phyloP scores from a whole-genome alignment of 2,329 filamentous ascomycete genomes.

The Geosmithia flava region DNA sequence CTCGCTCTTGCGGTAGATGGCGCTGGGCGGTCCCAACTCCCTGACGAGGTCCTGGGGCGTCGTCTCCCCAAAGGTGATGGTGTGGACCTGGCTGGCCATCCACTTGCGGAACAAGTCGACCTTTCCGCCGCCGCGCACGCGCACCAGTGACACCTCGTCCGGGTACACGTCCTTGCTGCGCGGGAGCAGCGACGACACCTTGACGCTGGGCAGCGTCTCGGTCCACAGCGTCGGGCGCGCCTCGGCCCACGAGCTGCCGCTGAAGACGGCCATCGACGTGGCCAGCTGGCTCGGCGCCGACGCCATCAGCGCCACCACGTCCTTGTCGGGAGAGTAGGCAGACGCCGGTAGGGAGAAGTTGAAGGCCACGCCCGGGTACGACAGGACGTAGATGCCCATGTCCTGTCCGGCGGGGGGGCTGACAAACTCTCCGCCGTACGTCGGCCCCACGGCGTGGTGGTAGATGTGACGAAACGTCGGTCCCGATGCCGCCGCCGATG shows the following conservation, averaged over 20 bases:
- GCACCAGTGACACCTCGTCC: constrained; percentile 75
- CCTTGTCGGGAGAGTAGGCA: constrained; percentile 61
- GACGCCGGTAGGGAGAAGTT: constrained; percentile 69
- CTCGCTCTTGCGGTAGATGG: constrained; percentile 86
- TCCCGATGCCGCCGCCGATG: constrained; percentile 48
- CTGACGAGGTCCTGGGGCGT: constrained; percentile 85
- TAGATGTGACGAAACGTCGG: constrained; percentile 85
- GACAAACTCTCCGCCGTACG: constrained; percentile 88
- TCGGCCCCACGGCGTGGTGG: constrained; percentile 83
- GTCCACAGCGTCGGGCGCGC: constrained; percentile 68
- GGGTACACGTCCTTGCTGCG: constrained; percentile 70
- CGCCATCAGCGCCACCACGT: constrained; percentile 77
- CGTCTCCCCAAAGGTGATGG: constrained; percentile 70
- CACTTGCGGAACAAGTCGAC: constrained; percentile 67
- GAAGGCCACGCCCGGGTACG: constrained; percentile 89
- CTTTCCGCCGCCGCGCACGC: constrained; percentile 64
- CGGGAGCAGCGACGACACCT: constrained; percentile 54
- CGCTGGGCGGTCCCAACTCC: constrained; percentile 84
- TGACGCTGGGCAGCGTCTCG: constrained; percentile 58
- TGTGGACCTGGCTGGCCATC: constrained; percentile 47
- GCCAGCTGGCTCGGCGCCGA: constrained; percentile 64
- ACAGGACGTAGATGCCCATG: constrained; percentile 74
- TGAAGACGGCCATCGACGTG: constrained; percentile 81
- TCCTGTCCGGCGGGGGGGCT: constrained; percentile 47
- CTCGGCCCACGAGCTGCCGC: constrained; percentile 81